Base-by-base conservation (phyloP, 73 alveolate species). In the Paramecium bursaria region DNA sequence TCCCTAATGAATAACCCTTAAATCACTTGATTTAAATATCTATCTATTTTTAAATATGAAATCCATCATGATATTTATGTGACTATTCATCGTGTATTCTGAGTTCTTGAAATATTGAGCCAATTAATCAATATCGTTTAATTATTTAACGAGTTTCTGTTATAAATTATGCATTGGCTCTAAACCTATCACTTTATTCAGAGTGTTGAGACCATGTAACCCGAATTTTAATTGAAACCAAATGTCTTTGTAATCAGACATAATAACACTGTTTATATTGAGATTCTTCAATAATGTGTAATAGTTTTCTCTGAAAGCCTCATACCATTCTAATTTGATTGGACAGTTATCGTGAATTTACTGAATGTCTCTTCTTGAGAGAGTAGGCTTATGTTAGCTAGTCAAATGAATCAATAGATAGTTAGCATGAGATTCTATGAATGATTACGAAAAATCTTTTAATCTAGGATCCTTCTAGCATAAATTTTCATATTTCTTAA, bases 271-370 rank as follows among this genome's bases (percentile, higher is more conserved):
- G 44, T 67, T 47, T 3, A 67, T 15, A 15, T 44, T 67, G 11
- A 30, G 22, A 26, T n/a, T 67, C 44, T 42, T 67, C 4, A 67
- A 39, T 4, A 67, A 26, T 15, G 19, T 22, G 50, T 39, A 67
- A 47, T 39, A 67, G 13, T 67, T 67, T 7, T 67, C 82, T 39
- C 82, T 31, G 6, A 67, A 67, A 2, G 82, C 82, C 17, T 67
- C 82, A 42, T 39, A 11, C 82, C 82, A 67, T 67, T 67, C 82
- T 25, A 21, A n/a, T 35, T 67, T 25, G 2, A 31, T 33, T 13
- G 21, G 3, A 22, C 82, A 67, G 6, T 42, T 44, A 39, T 39
- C 44, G 14, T 67, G 82, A 4, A 67, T 10, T 3, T 35, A 25
- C 25, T 33, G 33, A 3, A 67, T 15, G 15, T 67, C 82, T 39